Evolutionary conservation across 305 asterid genomes (phyloP).

Genomic region (Fraxinus platypoda): DNA sequence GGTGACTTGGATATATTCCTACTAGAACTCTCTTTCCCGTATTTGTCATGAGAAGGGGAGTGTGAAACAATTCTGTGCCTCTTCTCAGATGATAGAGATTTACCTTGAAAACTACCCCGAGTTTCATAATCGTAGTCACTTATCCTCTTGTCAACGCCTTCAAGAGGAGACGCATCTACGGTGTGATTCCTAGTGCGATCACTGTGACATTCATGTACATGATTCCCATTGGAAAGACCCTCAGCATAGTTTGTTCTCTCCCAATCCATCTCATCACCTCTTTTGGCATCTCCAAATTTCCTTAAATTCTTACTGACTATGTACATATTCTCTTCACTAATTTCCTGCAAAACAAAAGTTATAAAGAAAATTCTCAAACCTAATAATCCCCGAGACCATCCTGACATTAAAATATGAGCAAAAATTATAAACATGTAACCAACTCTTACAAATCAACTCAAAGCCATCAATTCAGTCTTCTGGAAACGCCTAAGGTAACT

Average conservation of each 20-base stretch:
- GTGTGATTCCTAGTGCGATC: slow-evolving; percentile 16
- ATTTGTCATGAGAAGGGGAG: slow-evolving; percentile 39
- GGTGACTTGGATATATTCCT: slow-evolving; percentile 54
- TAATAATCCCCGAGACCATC: slow-evolving; percentile 16
- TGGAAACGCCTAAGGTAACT: slow-evolving; percentile 61
- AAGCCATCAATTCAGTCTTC: slow-evolving; percentile 85
- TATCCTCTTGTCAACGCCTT: slow-evolving; percentile 29
- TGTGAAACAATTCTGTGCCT: slow-evolving; percentile 28
- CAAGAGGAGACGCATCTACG: slow-evolving; percentile 24
- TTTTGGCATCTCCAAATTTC: slow-evolving; percentile 35
- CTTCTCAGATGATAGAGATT: slow-evolving; percentile 44
- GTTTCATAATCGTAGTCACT: slow-evolving; percentile 33
- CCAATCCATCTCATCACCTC: slow-evolving; percentile 35
- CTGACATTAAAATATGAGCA: slow-evolving; percentile 25
- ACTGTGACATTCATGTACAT: slow-evolving; percentile 25
- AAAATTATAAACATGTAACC: slow-evolving; percentile 42
- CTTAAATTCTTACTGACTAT: slow-evolving; percentile 26
- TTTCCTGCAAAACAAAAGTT: slow-evolving; percentile 43
- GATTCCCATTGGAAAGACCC: slow-evolving; percentile 42
- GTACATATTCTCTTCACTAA: slow-evolving; percentile 28
- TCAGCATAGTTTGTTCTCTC: slow-evolving; percentile 31
- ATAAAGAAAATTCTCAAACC: slow-evolving; percentile 20
- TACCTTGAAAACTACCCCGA: slow-evolving; percentile 34
- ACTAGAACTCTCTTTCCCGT: slow-evolving; percentile 35
- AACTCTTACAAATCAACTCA: slow-evolving; percentile 80